phyloP scores from a whole-genome alignment of 208 protist species.

The Lotmaria passim region DNA sequence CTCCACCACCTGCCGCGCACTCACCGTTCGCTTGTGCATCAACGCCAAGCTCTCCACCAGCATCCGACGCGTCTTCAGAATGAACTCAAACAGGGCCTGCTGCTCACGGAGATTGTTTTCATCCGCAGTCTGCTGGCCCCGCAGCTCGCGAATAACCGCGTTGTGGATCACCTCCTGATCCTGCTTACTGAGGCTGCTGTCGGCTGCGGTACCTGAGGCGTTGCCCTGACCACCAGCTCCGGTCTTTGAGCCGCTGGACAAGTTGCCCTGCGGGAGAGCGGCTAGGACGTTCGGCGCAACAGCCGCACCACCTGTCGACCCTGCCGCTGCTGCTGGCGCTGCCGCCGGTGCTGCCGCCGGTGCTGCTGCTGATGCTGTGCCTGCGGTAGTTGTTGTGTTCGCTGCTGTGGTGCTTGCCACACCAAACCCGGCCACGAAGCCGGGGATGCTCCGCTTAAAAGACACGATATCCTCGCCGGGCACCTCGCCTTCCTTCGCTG shows the following conservation, averaged over 20 bases:
- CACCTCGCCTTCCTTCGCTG: conserved; percentile 47
- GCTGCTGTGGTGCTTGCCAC: background rate
- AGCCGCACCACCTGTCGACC: too few species aligned
- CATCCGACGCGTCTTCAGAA: conserved; percentile 70
- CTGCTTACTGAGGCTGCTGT: conserved; percentile 7
- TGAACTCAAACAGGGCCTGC: conserved; percentile 81
- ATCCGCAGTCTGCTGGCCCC: conserved; percentile 35
- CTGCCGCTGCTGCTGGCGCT: too few species aligned
- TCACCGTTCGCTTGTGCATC: conserved; percentile 58
- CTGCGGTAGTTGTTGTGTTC: background rate
- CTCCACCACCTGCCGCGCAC: conserved; percentile 71
- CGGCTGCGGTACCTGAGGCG: background rate
- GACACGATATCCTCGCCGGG: conserved; percentile 45
- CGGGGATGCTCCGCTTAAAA: conserved; percentile 67
- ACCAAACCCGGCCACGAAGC: conserved; percentile 30
- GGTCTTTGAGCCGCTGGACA: background rate
- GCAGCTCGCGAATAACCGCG: conserved; percentile 40
- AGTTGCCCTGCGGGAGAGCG: conserved; percentile 1
- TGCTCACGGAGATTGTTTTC: conserved; percentile 72
- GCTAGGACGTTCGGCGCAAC: conserved; percentile 6
- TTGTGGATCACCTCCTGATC: conserved; percentile 31
- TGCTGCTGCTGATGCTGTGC: too few species aligned
- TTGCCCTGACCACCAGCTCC: background rate
- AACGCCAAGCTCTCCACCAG: conserved; percentile 71
- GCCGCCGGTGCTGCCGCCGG: too few species aligned